Evolutionary conservation across 2,329 filamentous ascomycete genomes (phyloP).

Genomic region (Aspergillus quadricinctus): DNA sequence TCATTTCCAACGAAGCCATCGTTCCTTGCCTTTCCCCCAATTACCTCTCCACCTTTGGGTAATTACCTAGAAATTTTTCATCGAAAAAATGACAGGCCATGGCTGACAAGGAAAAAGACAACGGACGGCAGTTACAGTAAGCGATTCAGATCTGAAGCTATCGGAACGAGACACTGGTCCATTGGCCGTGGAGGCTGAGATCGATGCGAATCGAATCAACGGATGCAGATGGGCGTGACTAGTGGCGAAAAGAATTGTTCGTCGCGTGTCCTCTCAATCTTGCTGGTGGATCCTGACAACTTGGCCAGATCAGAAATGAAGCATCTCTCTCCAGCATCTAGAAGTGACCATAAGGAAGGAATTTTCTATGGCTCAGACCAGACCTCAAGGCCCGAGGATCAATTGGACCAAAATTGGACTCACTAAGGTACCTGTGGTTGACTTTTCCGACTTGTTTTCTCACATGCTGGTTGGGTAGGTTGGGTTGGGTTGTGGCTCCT

Average conservation of each 20-base stretch:
- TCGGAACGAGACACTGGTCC: neutral
- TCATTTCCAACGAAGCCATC: neutral
- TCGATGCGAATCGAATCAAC: neutral
- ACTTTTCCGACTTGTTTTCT: neutral
- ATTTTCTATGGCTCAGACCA: neutral
- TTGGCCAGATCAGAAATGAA: neutral
- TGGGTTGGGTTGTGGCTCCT: neutral
- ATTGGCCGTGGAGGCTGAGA: neutral
- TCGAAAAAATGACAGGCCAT: neutral
- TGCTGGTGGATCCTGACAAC: neutral
- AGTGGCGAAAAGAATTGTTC: constrained; percentile 12
- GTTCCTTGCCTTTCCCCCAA: neutral
- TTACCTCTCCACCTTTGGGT: neutral
- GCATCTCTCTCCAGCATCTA: neutral
- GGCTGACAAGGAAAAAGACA: neutral
- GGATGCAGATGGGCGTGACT: neutral
- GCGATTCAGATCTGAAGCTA: neutral
- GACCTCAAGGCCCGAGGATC: neutral
- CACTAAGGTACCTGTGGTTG: neutral
- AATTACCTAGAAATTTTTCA: neutral
- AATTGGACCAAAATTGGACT: neutral
- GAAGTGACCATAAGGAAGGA: neutral
- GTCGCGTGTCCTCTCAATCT: constrained; percentile 15
- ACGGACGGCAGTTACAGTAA: neutral
- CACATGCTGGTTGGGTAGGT: neutral